Evolutionary conservation across 768 basidiomycete genomes (phyloP), one percentile per base, ranked within the genome.

Genomic region (Tubosaeta sp.): DNA sequence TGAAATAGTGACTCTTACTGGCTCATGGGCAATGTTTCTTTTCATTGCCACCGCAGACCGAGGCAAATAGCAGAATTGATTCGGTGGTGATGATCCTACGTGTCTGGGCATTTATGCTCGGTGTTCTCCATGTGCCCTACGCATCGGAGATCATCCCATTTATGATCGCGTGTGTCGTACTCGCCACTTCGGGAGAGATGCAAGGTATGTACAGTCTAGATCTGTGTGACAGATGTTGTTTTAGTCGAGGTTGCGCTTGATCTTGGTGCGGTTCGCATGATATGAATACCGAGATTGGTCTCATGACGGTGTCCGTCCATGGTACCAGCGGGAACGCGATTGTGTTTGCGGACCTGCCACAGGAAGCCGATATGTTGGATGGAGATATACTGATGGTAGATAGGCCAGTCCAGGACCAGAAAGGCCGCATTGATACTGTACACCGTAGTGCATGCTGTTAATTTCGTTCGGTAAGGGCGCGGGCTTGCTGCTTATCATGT

Each of bases 81-180:
- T 10, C 10, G 58, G 59, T 60, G 45, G 39, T 29, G 7, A 60
- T 60, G 59, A 50, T 61, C 25, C 48, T 61, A 10, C 59, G 54
- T 32, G 42, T 61, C 19, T 61, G 54, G 50, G 54, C 45, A 37
- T 19, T 59, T 12, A 27, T 60, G 5, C 51, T 60, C 19, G 33
- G 46, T 1, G 17, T 43, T 13, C 59, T 61, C 26, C 55, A 61
- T 17, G 9, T 39, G 1, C 34, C 57, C 17, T 61, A 50, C 11
- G 4, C 13, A 2, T 3, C 27, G 12, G 59, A 61, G 19, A 27
- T 53, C 2, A 2, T 61, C 10, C 17, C 26, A 8, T 42, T 35
- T 22, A 11, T 26, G 9, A 22, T 16, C 33, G 14, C 17, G 9
- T 17, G 43, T 8, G 29, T 46, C 7, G 10, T 35, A 7, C 4